phyloP scores from a whole-genome alignment of 352 stramenopile species.

The Pythium vanterpoolii region DNA sequence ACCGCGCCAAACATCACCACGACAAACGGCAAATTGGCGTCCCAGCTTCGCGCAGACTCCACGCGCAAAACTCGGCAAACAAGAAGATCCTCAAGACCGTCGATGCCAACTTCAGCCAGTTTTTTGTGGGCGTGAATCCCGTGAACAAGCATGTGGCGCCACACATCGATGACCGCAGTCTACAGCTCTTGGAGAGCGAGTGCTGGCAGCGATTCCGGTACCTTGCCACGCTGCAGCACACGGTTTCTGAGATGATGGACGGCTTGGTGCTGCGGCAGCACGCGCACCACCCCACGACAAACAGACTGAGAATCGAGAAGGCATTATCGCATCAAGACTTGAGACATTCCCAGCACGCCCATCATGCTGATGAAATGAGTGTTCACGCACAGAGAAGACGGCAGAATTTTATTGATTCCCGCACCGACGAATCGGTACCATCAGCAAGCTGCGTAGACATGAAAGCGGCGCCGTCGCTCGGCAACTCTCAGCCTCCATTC shows the following conservation, averaged over 20 bases:
- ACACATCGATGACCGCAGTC: constrained; percentile 35
- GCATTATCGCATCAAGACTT: background rate
- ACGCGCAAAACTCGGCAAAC: background rate
- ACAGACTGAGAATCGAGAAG: background rate
- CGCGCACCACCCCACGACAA: background rate
- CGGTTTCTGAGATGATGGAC: constrained; percentile 32
- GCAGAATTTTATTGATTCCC: background rate
- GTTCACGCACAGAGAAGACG: background rate
- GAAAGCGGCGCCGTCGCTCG: background rate
- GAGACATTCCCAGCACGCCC: background rate
- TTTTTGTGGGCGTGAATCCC: constrained; percentile 53
- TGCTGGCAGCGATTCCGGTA: constrained; percentile 52
- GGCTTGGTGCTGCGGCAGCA: constrained; percentile 16
- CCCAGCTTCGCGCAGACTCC: background rate
- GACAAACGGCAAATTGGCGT: constrained; percentile 1
- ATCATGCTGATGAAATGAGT: background rate
- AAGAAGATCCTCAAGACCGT: constrained; percentile 24
- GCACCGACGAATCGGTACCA: background rate
- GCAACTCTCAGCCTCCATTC: background rate
- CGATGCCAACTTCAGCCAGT: constrained; percentile 35
- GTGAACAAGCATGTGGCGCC: constrained; percentile 49
- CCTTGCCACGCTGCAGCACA: constrained; percentile 31
- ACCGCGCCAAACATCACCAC: background rate
- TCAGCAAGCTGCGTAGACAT: too few relatives aligned
- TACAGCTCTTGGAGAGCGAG: constrained; percentile 42